Base-by-base conservation (phyloP, 2,329 filamentous ascomycete species). In the Fusarium gaditjirri region DNA sequence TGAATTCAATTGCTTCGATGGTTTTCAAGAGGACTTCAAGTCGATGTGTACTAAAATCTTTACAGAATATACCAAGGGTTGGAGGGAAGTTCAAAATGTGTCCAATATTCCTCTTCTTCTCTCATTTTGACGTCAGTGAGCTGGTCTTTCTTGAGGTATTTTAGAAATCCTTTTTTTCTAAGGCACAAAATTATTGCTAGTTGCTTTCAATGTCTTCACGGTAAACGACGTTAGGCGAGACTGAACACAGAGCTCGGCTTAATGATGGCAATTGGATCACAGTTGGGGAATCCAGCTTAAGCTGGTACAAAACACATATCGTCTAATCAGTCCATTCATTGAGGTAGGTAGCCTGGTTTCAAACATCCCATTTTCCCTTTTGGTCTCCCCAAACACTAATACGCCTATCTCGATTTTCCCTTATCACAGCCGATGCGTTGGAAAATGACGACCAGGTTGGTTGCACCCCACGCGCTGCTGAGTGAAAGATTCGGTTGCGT, bases 371-470 rank as follows among this genome's bases (percentile, higher is more conserved):
- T 47, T 31, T 21, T 8, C 6, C 19, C 14, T n/a, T 16, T n/a
- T n/a, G 6, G 9, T 3, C 21, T 31, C 23, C 29, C 44, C 21
- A 47, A 17, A 31, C 13, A 8, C 14, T 12, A 10, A 11, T 29
- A 3, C 21, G 3, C 5, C 17, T 19, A 17, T 33, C 27, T 31
- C 21, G 4, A 17, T 3, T 16, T 31, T 11, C 44, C 21, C 19
- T 29, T 16, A n/a, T 9, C 0, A 10, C 42, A 31, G 13, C 9
- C 7, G 44, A 7, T 11, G 13, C 6, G 19, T 11, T 8, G 12
- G 2, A 29, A 17, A 27, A 35, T 52, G 41, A 8, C 17, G 27
- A 1, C 2, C 17, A 14, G 17, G 35, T 16, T 1, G 11, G 1
- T 2, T 10, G 19, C 65, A 68, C 1, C 13, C 19, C 6, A 9